Evolutionary conservation across 2,329 filamentous ascomycete genomes (phyloP).

Genomic region (Delphinella strobiligena): DNA sequence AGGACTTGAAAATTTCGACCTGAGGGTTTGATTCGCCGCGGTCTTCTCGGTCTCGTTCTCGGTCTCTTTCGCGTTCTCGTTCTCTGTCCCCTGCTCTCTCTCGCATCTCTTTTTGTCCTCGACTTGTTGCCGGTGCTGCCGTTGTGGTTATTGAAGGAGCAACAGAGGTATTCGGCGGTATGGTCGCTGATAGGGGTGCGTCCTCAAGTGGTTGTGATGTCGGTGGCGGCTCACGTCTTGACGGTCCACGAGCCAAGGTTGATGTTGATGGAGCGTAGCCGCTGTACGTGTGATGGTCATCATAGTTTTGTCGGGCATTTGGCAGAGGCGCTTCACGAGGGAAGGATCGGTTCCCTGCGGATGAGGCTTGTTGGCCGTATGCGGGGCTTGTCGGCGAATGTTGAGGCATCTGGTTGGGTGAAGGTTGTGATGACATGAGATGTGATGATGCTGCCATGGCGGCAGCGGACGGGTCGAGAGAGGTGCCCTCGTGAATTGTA

Average conservation of each 20-base stretch:
- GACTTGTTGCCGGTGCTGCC: not conserved
- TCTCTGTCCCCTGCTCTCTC: constrained; percentile 3
- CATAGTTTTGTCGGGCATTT: constrained; percentile 11
- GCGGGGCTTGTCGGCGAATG: constrained; percentile 39
- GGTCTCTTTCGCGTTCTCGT: not conserved
- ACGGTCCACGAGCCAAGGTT: constrained; percentile 19
- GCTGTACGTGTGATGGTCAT: constrained; percentile 13
- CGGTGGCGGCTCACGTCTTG: constrained; percentile 4
- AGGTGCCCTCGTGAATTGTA: constrained; percentile 33
- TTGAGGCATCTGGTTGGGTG: constrained; percentile 25
- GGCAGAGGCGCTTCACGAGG: constrained; percentile 15
- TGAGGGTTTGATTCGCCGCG: constrained; percentile 29
- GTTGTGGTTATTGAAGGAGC: not conserved
- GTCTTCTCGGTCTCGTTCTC: not conserved
- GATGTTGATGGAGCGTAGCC: constrained; percentile 16
- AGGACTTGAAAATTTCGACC: constrained; percentile 98
- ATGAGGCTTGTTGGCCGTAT: constrained; percentile 22
- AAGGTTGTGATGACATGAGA: constrained; percentile 34
- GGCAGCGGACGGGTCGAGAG: constrained; percentile 38
- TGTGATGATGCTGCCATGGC: constrained; percentile 39
- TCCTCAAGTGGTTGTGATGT: constrained; percentile 6
- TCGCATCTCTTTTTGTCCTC: not conserved
- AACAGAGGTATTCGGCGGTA: not conserved
- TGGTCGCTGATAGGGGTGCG: constrained; percentile 4
- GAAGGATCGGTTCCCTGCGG: constrained; percentile 18